phyloP scores from a whole-genome alignment of 108 stramenopile species.

The Cyclotella kingstonii region DNA sequence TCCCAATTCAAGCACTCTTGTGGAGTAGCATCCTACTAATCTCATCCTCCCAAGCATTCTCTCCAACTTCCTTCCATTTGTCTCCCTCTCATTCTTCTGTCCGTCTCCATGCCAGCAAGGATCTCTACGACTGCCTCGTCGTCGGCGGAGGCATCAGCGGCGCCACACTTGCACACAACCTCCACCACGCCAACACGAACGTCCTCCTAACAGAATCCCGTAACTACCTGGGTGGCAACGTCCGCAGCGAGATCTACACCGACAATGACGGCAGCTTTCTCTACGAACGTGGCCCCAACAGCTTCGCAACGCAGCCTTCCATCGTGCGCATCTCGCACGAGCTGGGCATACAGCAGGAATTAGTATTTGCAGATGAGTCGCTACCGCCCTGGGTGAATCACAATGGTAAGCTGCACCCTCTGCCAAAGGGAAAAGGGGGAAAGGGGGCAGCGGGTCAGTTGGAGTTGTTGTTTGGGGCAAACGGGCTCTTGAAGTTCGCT shows the following conservation, averaged over 20 bases:
- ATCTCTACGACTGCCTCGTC: conserved; percentile 83
- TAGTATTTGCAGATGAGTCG: conserved; percentile 90
- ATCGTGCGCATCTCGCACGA: conserved; percentile 90
- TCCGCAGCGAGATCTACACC: conserved; percentile 58
- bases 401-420: conserved; percentile 88
- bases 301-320: conserved; percentile 86
- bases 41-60: conserved; percentile 4
- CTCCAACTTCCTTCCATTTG: neutral
- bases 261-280: conserved; percentile 81
- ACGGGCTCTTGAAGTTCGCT: conserved; percentile 76
- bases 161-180: conserved; percentile 87
- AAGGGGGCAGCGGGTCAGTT: conserved; percentile 82
- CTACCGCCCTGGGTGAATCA: conserved; percentile 86
- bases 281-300: conserved; percentile 96
- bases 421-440: conserved; percentile 84
- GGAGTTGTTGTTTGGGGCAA: conserved; percentile 78
- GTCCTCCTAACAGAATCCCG: conserved; percentile 81
- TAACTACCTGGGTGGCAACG: conserved; percentile 91
- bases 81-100: conserved; percentile 27
- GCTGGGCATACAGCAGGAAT: conserved; percentile 81
- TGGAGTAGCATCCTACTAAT: neutral
- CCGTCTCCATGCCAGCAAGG: too few relatives aligned
- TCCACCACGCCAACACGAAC: conserved; percentile 51
- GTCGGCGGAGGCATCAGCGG: conserved; percentile 92
- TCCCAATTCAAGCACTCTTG: neutral